phyloP scores from a whole-genome alignment of 768 basidiomycete genomes.

The Pholiota conissans region DNA sequence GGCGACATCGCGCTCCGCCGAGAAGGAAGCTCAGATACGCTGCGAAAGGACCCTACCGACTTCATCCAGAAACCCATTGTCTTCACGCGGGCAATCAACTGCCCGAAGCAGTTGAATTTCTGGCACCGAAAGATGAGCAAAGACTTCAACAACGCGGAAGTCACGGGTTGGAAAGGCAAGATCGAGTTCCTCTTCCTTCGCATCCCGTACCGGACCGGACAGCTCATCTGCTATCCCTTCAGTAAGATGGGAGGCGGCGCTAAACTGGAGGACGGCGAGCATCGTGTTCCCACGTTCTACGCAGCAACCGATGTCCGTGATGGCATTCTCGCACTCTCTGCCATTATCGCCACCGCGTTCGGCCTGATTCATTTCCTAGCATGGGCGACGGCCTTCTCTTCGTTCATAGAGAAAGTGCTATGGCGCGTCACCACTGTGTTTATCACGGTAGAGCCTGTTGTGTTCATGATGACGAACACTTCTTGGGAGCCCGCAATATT shows the following conservation, averaged over 20 bases:
- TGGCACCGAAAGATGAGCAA: too few species aligned
- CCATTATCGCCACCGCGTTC: neutral
- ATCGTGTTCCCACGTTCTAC: neutral
- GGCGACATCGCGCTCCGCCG: too few species aligned
- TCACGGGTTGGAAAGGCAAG: neutral
- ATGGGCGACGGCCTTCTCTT: neutral
- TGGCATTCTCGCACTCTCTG: neutral
- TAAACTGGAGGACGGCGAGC: neutral
- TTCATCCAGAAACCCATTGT: too few species aligned
- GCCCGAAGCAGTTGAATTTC: too few species aligned
- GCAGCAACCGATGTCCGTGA: neutral
- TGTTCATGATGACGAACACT: neutral
- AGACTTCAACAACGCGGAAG: too few species aligned
- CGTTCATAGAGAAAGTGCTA: neutral
- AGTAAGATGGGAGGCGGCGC: neutral
- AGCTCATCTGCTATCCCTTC: neutral
- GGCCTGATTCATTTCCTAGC: neutral
- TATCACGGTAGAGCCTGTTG: neutral
- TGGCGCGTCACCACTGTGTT: neutral
- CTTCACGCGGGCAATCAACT: too few species aligned
- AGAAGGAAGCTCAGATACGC: too few species aligned
- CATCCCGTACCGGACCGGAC: neutral
- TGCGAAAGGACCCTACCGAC: too few species aligned
- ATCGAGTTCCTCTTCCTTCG: conserved; percentile 5
- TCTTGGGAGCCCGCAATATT: neutral